phyloP scores from a whole-genome alignment of 2,329 filamentous ascomycete genomes.

The Epichloe coenophiala region DNA sequence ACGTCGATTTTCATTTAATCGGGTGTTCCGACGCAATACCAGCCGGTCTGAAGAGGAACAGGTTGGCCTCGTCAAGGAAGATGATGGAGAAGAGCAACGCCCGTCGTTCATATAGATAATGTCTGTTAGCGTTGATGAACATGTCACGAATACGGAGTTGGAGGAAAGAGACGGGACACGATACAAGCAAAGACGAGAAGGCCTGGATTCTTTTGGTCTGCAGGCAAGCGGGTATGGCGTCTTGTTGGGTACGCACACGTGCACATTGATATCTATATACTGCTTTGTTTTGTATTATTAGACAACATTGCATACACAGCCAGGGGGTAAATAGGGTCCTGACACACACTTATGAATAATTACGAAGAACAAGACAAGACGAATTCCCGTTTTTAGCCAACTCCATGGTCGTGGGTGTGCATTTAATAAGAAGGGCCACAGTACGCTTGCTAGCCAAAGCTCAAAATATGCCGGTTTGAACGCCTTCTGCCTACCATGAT shows the following conservation, averaged over 20 bases:
- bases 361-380: neutral
- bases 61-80: conserved; percentile 65
- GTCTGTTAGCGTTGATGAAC: neutral
- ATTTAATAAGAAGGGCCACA: neutral
- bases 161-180: neutral
- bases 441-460: neutral
- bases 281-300: conserved; percentile 1
- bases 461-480: neutral
- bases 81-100: neutral
- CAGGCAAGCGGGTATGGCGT: neutral
- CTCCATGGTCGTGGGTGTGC: no score
- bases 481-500: neutral
- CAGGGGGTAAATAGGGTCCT: neutral
- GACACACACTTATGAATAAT: neutral
- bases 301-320: neutral
- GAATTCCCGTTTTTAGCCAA: no score
- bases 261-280: neutral
- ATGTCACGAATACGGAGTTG: neutral
- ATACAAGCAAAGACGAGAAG: neutral
- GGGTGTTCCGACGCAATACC: conserved; percentile 46
- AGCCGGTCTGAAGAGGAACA: conserved; percentile 69
- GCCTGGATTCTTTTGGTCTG: neutral
- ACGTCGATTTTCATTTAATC: conserved; percentile 90
- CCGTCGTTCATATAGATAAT: conserved; percentile 2
- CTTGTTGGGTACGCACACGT: neutral